A percentile compares a stretch with the other conserved stretches of the same genome.
These are phyloP conservation scores for Cylindrotheca closterium DNA, from an alignment of 108 stramenopile genomes.

Conservation along the genomic window DNA sequence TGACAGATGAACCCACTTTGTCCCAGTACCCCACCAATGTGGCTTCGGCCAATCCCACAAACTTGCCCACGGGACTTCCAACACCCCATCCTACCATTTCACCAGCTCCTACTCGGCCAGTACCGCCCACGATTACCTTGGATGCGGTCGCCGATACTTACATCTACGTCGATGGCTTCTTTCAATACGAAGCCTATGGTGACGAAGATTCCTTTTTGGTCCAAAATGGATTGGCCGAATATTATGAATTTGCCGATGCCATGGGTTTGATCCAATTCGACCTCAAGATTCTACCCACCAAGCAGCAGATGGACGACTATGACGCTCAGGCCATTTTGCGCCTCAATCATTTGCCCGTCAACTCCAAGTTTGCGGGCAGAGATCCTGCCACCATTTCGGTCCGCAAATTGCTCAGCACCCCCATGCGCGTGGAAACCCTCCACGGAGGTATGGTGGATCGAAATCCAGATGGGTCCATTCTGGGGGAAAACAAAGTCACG, in stretches of 20 bases:
- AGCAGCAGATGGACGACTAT: not conserved
- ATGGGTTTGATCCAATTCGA: slow-evolving; percentile 15
- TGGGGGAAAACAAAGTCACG: slow-evolving; percentile 7
- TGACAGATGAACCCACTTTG: slow-evolving; percentile 2
- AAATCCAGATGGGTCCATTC: not conserved
- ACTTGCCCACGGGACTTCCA: slow-evolving; percentile 8
- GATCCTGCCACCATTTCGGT: slow-evolving; percentile 7
- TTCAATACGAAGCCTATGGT: slow-evolving; percentile 9
- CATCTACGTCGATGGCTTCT: slow-evolving; percentile 15
- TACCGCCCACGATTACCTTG: slow-evolving; percentile 11
- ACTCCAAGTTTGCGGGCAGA: not conserved
- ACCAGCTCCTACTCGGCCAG: slow-evolving; percentile 11
- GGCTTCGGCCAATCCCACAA: not conserved
- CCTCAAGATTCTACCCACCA: slow-evolving; percentile 5
- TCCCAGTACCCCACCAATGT: slow-evolving; percentile 9
- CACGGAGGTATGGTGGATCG: slow-evolving; percentile 8
- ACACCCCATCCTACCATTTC: slow-evolving; percentile 23
- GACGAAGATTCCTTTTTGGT: slow-evolving; percentile 15
- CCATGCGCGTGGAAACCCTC: slow-evolving; percentile 11
- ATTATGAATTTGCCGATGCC: slow-evolving; percentile 16
- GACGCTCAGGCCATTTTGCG: slow-evolving; percentile 7
- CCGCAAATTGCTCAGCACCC: not conserved
- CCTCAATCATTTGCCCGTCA: slow-evolving; percentile 6
- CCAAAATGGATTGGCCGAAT: slow-evolving; percentile 7
- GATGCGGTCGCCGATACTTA: slow-evolving; percentile 20